Evolutionary conservation across 1,284 basidiomycete genomes (phyloP).

Genomic region (Peniophora sp.): DNA sequence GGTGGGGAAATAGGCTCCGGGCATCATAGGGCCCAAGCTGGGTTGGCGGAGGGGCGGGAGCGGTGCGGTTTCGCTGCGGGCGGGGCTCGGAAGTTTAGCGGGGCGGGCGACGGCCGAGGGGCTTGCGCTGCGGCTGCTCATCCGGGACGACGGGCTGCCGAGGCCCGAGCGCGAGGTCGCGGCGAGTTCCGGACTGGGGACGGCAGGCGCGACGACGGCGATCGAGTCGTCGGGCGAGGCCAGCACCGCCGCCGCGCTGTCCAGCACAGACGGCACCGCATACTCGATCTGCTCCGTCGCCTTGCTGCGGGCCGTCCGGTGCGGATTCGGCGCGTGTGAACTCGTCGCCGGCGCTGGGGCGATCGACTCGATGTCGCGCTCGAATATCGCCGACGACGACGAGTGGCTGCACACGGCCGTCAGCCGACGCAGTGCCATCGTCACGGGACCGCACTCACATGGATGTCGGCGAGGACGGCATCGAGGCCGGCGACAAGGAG

Average conservation of each 20-base stretch:
- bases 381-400: conserved; percentile 74
- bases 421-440: background rate
- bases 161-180: conserved; percentile 42
- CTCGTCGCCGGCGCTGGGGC: conserved; percentile 37
- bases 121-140: conserved; percentile 55
- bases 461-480: conserved; percentile 70
- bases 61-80: conserved; percentile 17
- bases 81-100: conserved; percentile 20
- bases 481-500: conserved; percentile 56
- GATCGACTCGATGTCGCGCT: conserved; percentile 72
- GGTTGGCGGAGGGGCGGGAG: conserved; percentile 15
- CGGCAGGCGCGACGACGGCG: conserved; percentile 48
- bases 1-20: conserved; percentile 12
- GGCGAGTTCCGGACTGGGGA: conserved; percentile 16
- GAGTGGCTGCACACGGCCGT: conserved; percentile 64
- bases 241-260: conserved; percentile 63
- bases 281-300: conserved; percentile 64
- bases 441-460: conserved; percentile 38
- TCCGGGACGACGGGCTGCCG: conserved; percentile 55
- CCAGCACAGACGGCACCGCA: conserved; percentile 67
- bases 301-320: conserved; percentile 63
- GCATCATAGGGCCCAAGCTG: conserved; percentile 8
- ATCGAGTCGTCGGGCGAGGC: conserved; percentile 43
- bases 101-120: conserved; percentile 18
- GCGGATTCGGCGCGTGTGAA: conserved; percentile 47